A percentile compares a stretch with the other conserved stretches of the same genome.
phyloP scores from a whole-genome alignment of 2,329 filamentous ascomycete genomes.

The Colletotrichum kahawae region DNA sequence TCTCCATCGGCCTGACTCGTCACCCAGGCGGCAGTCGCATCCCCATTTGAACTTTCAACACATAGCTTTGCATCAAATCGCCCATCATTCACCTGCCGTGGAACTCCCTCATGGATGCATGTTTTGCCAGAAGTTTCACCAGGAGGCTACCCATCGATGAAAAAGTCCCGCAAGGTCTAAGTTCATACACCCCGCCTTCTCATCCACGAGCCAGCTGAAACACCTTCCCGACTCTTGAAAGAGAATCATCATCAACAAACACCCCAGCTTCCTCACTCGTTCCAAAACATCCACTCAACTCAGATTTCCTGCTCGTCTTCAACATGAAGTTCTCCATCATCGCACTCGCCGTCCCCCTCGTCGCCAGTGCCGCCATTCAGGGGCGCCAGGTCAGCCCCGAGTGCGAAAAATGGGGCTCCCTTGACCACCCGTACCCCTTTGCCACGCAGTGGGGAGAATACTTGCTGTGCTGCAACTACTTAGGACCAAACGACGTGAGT shows the following conservation, averaged over 20 bases:
- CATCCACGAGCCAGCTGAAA: too few species aligned
- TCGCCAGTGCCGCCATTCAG: background rate
- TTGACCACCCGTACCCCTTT: background rate
- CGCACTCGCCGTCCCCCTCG: background rate
- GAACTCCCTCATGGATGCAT: too few species aligned
- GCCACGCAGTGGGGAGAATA: background rate
- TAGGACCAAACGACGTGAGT: background rate
- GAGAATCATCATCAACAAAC: background rate
- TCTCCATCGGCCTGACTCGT: too few species aligned
- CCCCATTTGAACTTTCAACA: too few species aligned
- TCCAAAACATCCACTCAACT: background rate
- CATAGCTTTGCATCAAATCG: too few species aligned
- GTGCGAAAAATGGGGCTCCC: background rate
- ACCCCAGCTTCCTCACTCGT: background rate
- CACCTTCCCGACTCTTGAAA: background rate
- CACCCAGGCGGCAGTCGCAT: too few species aligned
- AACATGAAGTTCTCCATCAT: background rate
- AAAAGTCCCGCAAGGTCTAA: too few species aligned
- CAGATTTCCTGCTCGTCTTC: background rate
- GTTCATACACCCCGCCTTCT: too few species aligned
- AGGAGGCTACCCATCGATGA: too few species aligned
- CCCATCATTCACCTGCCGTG: too few species aligned
- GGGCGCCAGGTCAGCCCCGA: slow-evolving; percentile 1
- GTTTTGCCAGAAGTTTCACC: too few species aligned
- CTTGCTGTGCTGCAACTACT: background rate